Conservation (phyloP, 2,329 filamentous ascomycete species). For the Coniochaeta pulveracea region DNA sequence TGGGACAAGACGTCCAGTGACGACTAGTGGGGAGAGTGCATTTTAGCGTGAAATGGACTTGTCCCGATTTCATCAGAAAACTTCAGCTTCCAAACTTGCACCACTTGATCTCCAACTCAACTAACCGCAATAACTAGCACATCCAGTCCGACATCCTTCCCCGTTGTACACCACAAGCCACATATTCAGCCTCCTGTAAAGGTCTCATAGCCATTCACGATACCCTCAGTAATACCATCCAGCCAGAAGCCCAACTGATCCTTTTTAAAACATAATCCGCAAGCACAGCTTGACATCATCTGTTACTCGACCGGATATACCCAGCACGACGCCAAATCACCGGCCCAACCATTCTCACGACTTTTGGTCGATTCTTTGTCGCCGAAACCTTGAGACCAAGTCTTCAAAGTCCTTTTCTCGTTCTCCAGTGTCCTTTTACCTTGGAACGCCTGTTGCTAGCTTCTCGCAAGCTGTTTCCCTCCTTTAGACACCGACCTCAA, state of each 20-base stretch:
- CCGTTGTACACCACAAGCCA: neutral
- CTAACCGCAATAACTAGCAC: neutral
- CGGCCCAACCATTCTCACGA: too few species aligned
- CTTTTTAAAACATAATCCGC: neutral
- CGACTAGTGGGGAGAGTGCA: neutral
- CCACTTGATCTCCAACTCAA: neutral
- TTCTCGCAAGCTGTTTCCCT: constrained; percentile 2
- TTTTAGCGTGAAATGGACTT: constrained; percentile 4
- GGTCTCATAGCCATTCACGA: too few species aligned
- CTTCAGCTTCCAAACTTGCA: constrained; percentile 3
- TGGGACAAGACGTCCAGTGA: neutral
- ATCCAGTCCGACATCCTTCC: too few species aligned
- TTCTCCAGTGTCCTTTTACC: neutral
- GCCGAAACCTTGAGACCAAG: neutral
- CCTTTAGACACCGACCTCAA: neutral
- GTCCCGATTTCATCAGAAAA: constrained; percentile 4
- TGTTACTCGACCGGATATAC: too few species aligned
- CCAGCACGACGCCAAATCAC: too few species aligned
- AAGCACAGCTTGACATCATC: constrained; percentile 3
- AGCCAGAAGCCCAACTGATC: too few species aligned
- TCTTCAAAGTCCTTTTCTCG: neutral
- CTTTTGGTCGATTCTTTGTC: too few species aligned
- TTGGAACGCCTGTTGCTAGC: constrained; percentile 1
- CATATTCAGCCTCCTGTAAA: too few species aligned
- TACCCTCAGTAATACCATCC: too few species aligned